phyloP scores from a whole-genome alignment of 2,329 filamentous ascomycete genomes.

The Clonostachys byssicola region DNA sequence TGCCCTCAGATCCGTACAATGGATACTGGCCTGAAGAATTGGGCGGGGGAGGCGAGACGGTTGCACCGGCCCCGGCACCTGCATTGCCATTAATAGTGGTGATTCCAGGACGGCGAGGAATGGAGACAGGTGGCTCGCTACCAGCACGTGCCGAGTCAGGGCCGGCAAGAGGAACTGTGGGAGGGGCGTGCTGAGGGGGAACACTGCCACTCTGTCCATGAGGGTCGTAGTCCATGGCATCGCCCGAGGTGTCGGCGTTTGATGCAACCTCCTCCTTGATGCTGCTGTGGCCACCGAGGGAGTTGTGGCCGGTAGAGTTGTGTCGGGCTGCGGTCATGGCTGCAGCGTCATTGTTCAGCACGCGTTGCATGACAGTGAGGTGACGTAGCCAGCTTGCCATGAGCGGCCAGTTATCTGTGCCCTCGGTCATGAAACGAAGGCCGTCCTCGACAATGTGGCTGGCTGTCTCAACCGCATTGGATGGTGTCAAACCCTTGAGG shows the following conservation, averaged over 20 bases:
- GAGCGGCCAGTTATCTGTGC: slow-evolving; percentile 55
- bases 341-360: slow-evolving; percentile 48
- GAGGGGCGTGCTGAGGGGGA: slow-evolving; percentile 13
- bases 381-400: slow-evolving; percentile 57
- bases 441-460: slow-evolving; percentile 53
- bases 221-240: slow-evolving; percentile 52
- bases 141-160: slow-evolving; percentile 38
- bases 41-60: slow-evolving; percentile 41
- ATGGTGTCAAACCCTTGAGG: slow-evolving; percentile 55
- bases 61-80: slow-evolving; percentile 15
- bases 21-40: neutral
- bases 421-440: slow-evolving; percentile 54
- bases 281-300: slow-evolving; percentile 17
- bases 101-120: slow-evolving; percentile 46
- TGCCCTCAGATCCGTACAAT: slow-evolving; percentile 16
- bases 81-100: slow-evolving; percentile 57
- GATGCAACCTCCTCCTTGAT: slow-evolving; percentile 52
- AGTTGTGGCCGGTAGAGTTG: slow-evolving; percentile 18
- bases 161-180: slow-evolving; percentile 23
- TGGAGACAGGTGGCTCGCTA: slow-evolving; percentile 46
- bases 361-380: slow-evolving; percentile 57
- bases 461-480: slow-evolving; percentile 52
- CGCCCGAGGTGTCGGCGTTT: slow-evolving; percentile 47
- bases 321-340: slow-evolving; percentile 23
- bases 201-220: slow-evolving; percentile 14